Evolutionary conservation across 495 filamentous ascomycete species (phyloP), one percentile per base, ranked within the genome.

Genomic region (Polyplosphaeria fusca): DNA sequence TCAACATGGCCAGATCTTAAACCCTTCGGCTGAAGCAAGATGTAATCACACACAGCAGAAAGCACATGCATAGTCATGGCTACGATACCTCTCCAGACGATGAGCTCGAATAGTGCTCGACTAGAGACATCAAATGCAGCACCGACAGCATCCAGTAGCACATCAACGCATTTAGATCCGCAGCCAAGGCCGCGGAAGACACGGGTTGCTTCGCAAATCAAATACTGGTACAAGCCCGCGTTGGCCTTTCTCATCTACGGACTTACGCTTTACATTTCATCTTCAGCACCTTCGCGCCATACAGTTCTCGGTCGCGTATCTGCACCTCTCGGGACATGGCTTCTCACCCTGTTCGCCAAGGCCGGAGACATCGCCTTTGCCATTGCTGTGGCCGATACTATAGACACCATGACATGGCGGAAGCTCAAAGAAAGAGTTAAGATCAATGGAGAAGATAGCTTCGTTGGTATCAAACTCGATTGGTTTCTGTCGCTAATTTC

Each of bases 321-420:
- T 19, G 14, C 47, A 18, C 16, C 28, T 2, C 28, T 43, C 11
- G 55, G 55, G 4, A 58, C 22, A 23, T 58, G 47, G 55, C 35
- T 58, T 11, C 27, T 58, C 12, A 44, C 24, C 23, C 32, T 58
- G 2, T 27, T 58, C 3, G 46, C 55, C 35, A 58, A 58, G 39
- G 35, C 46, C 4, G 55, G 46, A 16, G 55, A 58, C 47, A 58
- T 58, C 47, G 16, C 38, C 7, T 58, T 58, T 30, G 55, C 46
- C 2, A 45, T 58, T 27, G 55, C 55, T 0, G 39, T 58, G 0
- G 46, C 50, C 20, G 55, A 58, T 25, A 22, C 39, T 0, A 19
- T 44, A 18, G 55, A 58, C 20, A 58, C 46, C 1, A 22, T 58
- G 26, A 45, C 40, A 20, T 58, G 55, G 55, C 2, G 55, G 13